phyloP scores from a whole-genome alignment of 768 basidiomycete species.

The Mycena alexandri region DNA sequence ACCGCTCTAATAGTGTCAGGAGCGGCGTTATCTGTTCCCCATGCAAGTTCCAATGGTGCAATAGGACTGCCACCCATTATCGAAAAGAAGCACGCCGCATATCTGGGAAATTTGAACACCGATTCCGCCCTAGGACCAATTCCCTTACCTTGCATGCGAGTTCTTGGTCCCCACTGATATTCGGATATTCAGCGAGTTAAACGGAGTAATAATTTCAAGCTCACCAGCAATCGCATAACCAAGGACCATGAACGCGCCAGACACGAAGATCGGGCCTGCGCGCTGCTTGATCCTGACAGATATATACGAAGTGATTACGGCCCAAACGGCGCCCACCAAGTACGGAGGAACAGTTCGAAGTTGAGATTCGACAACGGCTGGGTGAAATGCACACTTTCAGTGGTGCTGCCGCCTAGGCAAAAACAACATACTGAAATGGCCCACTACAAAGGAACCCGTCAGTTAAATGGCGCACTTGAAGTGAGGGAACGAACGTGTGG shows the following conservation, averaged over 20 bases:
- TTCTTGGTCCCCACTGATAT: conserved; percentile 48
- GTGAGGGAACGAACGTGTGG: conserved; percentile 50
- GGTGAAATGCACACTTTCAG: neutral
- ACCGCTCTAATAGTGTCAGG: conserved; percentile 64
- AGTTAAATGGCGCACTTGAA: neutral
- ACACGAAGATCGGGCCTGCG: conserved; percentile 51
- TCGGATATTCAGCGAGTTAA: neutral
- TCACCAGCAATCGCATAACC: conserved; percentile 60
- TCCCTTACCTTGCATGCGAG: conserved; percentile 49
- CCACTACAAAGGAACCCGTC: conserved; percentile 42
- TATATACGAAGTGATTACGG: conserved; percentile 49
- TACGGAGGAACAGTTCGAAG: conserved; percentile 65
- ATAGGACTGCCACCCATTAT: conserved; percentile 54
- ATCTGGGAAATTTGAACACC: conserved; percentile 41
- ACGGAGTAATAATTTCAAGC: neutral
- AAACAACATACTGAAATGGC: conserved; percentile 50
- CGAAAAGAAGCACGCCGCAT: conserved; percentile 61
- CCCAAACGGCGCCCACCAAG: conserved; percentile 56
- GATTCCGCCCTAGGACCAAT: neutral
- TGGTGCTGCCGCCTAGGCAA: neutral
- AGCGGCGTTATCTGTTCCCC: conserved; percentile 64
- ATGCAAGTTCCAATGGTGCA: conserved; percentile 58
- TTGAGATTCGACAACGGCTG: conserved; percentile 60
- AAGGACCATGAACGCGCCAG: conserved; percentile 52
- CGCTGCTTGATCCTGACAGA: conserved; percentile 55